Evolutionary conservation across 306 rosid genomes (phyloP), one percentile per base, ranked within the genome.

Genomic region (Acacia melanoxylon): DNA sequence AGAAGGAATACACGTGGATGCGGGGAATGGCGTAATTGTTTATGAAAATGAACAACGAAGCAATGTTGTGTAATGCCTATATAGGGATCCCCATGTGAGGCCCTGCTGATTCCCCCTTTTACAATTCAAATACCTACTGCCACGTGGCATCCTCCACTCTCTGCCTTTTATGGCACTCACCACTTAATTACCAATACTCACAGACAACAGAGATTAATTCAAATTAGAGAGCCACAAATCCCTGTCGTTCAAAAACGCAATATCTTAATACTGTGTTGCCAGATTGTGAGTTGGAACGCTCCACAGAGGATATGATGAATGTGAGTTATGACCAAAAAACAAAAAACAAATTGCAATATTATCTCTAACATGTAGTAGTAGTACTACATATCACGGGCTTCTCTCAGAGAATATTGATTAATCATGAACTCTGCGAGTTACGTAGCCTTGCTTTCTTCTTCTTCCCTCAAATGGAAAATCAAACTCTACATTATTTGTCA

Each of bases 1-100:
- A 24, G 11, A 59, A 24, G 67, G 8, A 24, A 22, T 22, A 58
- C 8, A 5, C 31, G 10, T 35, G 22, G 11, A 42, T 70, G 42
- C 0, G n/a, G 24, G 10, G 17, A 17, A 19, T 61, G 31, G 24
- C 14, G 40, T 25, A 44, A 0, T 76, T 41, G 51, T 29, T 69
- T 69, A 76, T 42, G 52, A 41, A 48, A 11, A 51, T 49, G n/a
- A 80, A 77, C 89, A 83, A 68, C 85, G 41, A 77, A 68, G 85
- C 83, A 83, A 73, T 80, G 77, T 24, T 67, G 20, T 24, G 68
- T 40, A 19, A 19, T 19, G 62, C 10, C 42, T 42, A 15, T 49
- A 49, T 49, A 42, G 61, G 79, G 78, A 75, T 66, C 79, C 72
- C 68, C 86, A 87, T 82, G 90, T 82, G 88, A 82, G 78, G 68